phyloP scores from a whole-genome alignment of 2,329 filamentous ascomycete species.

The Falciphora oryzae region DNA sequence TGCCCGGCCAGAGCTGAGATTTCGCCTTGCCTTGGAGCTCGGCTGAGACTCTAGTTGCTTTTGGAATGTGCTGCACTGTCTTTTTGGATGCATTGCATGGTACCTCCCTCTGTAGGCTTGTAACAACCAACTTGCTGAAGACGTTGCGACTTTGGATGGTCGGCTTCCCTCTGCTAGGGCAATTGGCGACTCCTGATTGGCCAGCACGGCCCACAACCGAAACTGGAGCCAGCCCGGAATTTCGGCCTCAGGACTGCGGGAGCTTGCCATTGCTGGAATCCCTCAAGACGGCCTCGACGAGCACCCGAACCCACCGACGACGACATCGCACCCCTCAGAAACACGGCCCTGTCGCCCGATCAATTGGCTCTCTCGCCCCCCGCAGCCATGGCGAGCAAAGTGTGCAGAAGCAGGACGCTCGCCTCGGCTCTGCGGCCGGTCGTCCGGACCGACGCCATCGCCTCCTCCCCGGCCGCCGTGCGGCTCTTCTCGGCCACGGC shows the following conservation, averaged over 20 bases:
- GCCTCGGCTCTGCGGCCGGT: slow-evolving; percentile 50
- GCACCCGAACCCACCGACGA: slow-evolving; percentile 1
- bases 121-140: not conserved
- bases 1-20: not conserved
- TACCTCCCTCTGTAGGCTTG: not conserved
- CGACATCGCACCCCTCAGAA: slow-evolving; percentile 3
- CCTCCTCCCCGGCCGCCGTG: slow-evolving; percentile 24
- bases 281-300: not conserved
- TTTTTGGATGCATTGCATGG: not conserved
- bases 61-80: not conserved
- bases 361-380: slow-evolving; percentile 38
- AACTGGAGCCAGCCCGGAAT: not conserved
- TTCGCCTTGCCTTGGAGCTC: not conserved
- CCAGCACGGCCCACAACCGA: not conserved
- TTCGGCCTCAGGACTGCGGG: not conserved
- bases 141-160: not conserved
- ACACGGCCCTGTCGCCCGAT: slow-evolving; percentile 13
- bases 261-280: slow-evolving; percentile 4
- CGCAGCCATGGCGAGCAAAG: slow-evolving; percentile 53
- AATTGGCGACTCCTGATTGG: not conserved
- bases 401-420: slow-evolving; percentile 51
- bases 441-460: slow-evolving; percentile 27
- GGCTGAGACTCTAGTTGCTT: not conserved
- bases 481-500: slow-evolving; percentile 41
- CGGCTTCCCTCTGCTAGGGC: not conserved